Conservation (phyloP, 805 yeast species). For the Dipodascopsis tothii region DNA sequence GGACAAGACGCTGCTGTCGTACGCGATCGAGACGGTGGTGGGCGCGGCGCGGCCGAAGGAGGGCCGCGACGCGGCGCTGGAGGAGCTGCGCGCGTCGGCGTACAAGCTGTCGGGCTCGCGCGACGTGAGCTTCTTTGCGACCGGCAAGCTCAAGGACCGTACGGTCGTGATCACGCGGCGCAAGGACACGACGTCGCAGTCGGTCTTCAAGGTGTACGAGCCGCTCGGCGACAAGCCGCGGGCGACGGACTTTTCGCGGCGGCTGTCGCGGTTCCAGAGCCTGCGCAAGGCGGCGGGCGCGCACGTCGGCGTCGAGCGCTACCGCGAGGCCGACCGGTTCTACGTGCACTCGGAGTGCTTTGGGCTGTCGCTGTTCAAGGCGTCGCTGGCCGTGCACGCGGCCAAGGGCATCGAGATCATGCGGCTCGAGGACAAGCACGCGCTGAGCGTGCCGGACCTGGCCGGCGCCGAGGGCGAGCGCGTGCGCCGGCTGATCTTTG, state of each 20-base stretch:
- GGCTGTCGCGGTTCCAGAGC: background rate
- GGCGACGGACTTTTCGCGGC: background rate
- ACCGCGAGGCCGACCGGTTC: slow-evolving; percentile 41
- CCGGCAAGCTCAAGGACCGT: slow-evolving; percentile 39
- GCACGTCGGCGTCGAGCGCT: slow-evolving; percentile 29
- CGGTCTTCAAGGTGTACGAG: slow-evolving; percentile 57
- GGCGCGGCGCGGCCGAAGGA: background rate
- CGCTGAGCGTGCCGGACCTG: slow-evolving; percentile 48
- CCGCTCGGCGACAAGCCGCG: slow-evolving; percentile 36
- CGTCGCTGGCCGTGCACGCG: slow-evolving; percentile 59
- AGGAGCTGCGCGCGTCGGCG: slow-evolving; percentile 33
- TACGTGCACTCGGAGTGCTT: slow-evolving; percentile 49
- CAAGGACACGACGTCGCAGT: slow-evolving; percentile 43
- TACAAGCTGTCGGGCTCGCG: slow-evolving; percentile 35
- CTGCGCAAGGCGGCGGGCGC: background rate
- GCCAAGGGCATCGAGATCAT: slow-evolving; percentile 54
- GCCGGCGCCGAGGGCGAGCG: background rate
- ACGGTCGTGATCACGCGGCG: slow-evolving; percentile 36
- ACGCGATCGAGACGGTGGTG: slow-evolving; percentile 50
- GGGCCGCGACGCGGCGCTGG: background rate
- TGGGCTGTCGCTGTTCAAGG: slow-evolving; percentile 55
- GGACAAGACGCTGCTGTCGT: slow-evolving; percentile 52
- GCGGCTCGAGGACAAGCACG: slow-evolving; percentile 49
- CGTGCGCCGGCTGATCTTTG: background rate
- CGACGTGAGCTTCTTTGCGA: slow-evolving; percentile 52